phyloP scores from a whole-genome alignment of 2,329 filamentous ascomycete genomes.

The Aspergillus brunneoviolaceus region DNA sequence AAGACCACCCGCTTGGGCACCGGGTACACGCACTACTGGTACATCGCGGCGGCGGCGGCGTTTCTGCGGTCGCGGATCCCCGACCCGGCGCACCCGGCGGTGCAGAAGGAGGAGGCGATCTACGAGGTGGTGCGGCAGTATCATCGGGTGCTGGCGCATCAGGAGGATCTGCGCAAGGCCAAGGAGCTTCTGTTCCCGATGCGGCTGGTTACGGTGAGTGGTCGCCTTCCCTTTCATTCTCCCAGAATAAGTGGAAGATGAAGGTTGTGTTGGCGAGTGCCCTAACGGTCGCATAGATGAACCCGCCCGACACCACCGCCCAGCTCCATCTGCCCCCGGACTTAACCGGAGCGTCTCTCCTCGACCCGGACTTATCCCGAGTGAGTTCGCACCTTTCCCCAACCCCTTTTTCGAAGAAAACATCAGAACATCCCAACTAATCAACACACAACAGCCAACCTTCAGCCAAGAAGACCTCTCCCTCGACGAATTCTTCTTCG shows the following conservation, averaged over 20 bases:
- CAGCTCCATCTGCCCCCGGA: neutral
- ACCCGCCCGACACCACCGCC: neutral
- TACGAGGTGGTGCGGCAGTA: slow-evolving; percentile 22
- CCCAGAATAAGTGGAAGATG: no score
- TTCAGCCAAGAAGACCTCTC: slow-evolving; percentile 7
- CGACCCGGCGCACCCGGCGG: slow-evolving; percentile 12
- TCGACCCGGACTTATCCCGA: neutral
- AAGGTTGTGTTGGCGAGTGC: no score
- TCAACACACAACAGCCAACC: neutral
- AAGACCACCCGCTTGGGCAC: slow-evolving; percentile 33
- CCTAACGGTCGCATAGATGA: neutral
- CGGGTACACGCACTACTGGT: slow-evolving; percentile 38
- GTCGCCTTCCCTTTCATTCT: neutral
- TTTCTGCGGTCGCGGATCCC: slow-evolving; percentile 28
- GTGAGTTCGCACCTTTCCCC: neutral
- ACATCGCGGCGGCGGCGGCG: slow-evolving; percentile 33
- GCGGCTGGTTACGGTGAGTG: neutral
- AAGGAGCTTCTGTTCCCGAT: slow-evolving; percentile 13
- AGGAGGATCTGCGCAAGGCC: slow-evolving; percentile 18
- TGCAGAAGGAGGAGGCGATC: slow-evolving; percentile 26
- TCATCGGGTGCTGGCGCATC: slow-evolving; percentile 18
- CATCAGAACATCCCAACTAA: neutral
- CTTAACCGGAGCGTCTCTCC: neutral
- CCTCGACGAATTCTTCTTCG: slow-evolving; percentile 20
- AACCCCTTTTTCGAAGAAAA: no score